A percentile compares a stretch with the other conserved stretches of the same genome.
These are phyloP conservation scores for Botryotinia convoluta DNA, from an alignment of 2,329 filamentous ascomycete species.

Conservation along the genomic window DNA sequence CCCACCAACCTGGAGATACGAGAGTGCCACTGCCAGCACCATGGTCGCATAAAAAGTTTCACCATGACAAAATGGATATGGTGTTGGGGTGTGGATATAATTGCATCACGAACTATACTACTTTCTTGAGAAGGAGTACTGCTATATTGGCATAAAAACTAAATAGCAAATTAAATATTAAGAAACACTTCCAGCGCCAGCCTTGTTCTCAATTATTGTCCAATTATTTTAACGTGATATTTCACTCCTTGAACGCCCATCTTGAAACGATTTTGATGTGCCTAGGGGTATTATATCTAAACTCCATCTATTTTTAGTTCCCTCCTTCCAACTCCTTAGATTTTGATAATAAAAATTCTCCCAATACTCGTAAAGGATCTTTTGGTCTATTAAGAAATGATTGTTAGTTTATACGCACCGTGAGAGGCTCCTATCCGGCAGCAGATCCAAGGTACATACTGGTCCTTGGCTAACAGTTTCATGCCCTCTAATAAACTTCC, in stretches of 20 bases:
- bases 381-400: slow-evolving; percentile 49
- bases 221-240: neutral
- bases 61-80: slow-evolving; percentile 25
- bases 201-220: slow-evolving; percentile 10
- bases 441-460: slow-evolving; percentile 50
- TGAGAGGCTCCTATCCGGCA: neutral
- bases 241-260: slow-evolving; percentile 7
- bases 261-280: slow-evolving; percentile 7
- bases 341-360: slow-evolving; percentile 67
- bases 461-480: slow-evolving; percentile 68
- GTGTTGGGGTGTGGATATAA: slow-evolving; percentile 36
- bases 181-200: slow-evolving; percentile 30
- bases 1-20: slow-evolving; percentile 97
- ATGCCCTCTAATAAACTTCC: slow-evolving; percentile 69
- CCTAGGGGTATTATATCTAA: neutral
- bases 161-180: slow-evolving; percentile 35
- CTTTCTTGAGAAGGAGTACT: slow-evolving; percentile 21
- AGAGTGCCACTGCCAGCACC: slow-evolving; percentile 93
- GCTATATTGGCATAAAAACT: slow-evolving; percentile 32
- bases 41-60: slow-evolving; percentile 68
- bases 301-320: slow-evolving; percentile 3
- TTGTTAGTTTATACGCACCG: neutral
- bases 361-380: slow-evolving; percentile 66
- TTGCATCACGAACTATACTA: slow-evolving; percentile 23
- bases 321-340: slow-evolving; percentile 60